Percentiles rank a stretch among this genome's conserved stretches.
These are phyloP conservation scores for Trichoderma harzianum DNA, from an alignment of 2,329 filamentous ascomycete species.

Conservation along the genomic window DNA sequence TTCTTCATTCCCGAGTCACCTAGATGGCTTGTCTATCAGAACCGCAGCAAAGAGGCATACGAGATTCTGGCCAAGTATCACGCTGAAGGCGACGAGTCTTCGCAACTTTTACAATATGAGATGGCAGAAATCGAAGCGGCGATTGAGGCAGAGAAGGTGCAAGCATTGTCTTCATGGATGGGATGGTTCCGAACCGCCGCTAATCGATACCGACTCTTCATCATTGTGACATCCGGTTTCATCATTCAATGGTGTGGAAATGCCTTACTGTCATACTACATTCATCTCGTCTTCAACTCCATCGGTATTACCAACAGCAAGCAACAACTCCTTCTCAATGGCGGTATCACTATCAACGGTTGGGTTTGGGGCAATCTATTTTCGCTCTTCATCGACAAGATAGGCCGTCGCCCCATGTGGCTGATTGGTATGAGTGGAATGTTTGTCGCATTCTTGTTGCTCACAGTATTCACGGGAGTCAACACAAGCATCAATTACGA, in stretches of 20 bases:
- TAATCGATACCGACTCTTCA: conserved; percentile 12
- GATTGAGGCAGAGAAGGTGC: conserved; percentile 24
- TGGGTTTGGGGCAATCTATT: not conserved
- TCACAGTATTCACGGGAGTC: conserved; percentile 10
- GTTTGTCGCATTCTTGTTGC: conserved; percentile 9
- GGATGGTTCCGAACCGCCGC: conserved; percentile 4
- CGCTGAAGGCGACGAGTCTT: conserved; percentile 25
- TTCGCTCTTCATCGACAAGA: not conserved
- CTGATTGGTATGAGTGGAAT: conserved; percentile 17
- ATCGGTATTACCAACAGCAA: not conserved
- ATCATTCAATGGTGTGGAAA: not conserved
- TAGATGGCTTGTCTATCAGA: conserved; percentile 29
- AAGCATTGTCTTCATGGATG: conserved; percentile 10
- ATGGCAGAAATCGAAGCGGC: conserved; percentile 40
- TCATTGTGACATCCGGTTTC: conserved; percentile 14
- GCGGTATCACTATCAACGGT: not conserved
- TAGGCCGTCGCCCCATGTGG: conserved; percentile 12
- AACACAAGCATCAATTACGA: conserved; percentile 8
- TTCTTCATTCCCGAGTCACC: conserved; percentile 37
- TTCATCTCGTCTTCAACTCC: not conserved
- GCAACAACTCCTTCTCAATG: not conserved
- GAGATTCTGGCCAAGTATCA: conserved; percentile 39
- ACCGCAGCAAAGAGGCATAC: conserved; percentile 32
- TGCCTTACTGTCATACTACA: not conserved
- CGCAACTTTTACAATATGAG: conserved; percentile 22